phyloP scores from a whole-genome alignment of 1,139 yeast genomes.

The Pichia sp. region DNA sequence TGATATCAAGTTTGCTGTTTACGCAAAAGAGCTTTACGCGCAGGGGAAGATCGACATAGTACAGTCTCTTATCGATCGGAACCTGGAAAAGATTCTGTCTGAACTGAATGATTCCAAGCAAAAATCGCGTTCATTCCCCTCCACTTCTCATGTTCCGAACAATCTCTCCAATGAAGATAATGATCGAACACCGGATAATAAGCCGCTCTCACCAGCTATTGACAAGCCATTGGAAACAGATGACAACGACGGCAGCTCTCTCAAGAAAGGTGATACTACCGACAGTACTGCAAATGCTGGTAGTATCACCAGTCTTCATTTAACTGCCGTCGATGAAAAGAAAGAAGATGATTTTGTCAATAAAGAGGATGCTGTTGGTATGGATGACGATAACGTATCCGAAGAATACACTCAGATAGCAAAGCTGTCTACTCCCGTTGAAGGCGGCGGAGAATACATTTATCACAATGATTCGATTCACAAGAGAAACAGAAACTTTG shows the following conservation, averaged over 20 bases:
- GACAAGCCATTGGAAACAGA: not conserved
- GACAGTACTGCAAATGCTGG: not conserved
- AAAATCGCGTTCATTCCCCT: not conserved
- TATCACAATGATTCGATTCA: constrained; percentile 3
- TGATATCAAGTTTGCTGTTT: constrained; percentile 48
- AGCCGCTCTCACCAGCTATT: not conserved
- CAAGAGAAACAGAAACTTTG: constrained; percentile 9
- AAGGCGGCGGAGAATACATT: not conserved
- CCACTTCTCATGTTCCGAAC: not conserved
- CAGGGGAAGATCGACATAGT: constrained; percentile 38
- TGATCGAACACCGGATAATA: not conserved
- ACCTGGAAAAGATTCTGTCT: constrained; percentile 11
- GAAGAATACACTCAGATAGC: constrained; percentile 4
- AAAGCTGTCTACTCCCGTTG: not conserved
- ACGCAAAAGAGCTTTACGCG: constrained; percentile 48
- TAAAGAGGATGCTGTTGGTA: not conserved
- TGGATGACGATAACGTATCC: not conserved
- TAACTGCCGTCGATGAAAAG: constrained; percentile 3
- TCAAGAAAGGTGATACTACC: not conserved
- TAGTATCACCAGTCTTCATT: constrained; percentile 1
- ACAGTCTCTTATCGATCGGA: constrained; percentile 21
- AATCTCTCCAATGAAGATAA: no score
- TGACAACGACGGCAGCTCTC: not conserved
- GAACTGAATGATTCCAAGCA: not conserved
- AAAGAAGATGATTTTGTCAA: not conserved